Percentiles rank a stretch among this genome's conserved stretches.
These are phyloP conservation scores for Trypethelium eluteriae DNA, from an alignment of 495 filamentous ascomycete species.

Conservation along the genomic window DNA sequence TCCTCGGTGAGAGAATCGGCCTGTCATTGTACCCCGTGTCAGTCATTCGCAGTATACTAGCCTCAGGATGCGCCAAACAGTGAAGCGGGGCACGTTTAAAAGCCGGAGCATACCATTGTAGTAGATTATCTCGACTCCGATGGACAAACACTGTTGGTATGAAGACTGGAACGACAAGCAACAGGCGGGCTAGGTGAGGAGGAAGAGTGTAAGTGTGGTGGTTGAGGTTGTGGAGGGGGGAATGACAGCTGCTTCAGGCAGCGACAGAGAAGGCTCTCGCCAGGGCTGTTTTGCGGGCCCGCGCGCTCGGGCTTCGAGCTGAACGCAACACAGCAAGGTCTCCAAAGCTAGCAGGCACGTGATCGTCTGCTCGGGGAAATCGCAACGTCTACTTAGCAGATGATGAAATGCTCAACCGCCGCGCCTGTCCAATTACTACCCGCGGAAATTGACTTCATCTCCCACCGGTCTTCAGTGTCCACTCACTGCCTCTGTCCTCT, in stretches of 20 bases:
- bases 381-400: neutral
- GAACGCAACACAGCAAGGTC: neutral
- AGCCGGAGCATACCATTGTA: constrained; percentile 8
- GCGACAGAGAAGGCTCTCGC: neutral
- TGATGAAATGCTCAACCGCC: neutral
- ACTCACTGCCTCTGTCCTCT: neutral
- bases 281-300: neutral
- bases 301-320: neutral
- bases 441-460: neutral
- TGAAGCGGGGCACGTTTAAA: neutral
- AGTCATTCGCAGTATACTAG: neutral
- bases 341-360: neutral
- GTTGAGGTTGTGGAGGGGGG: constrained; percentile 13
- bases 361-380: neutral
- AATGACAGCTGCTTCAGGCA: constrained; percentile 11
- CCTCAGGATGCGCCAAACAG: neutral
- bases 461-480: neutral
- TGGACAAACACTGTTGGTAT: neutral
- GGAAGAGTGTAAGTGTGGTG: constrained; percentile 1
- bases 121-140: neutral
- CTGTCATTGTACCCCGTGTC: constrained; percentile 20
- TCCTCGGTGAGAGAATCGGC: constrained; percentile 75
- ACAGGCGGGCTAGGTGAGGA: neutral
- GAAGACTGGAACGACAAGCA: neutral
- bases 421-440: neutral